These are phyloP conservation scores for Mychonastes homosphaera DNA, from an alignment of 139 green algal genomes.

Conservation along the genomic window DNA sequence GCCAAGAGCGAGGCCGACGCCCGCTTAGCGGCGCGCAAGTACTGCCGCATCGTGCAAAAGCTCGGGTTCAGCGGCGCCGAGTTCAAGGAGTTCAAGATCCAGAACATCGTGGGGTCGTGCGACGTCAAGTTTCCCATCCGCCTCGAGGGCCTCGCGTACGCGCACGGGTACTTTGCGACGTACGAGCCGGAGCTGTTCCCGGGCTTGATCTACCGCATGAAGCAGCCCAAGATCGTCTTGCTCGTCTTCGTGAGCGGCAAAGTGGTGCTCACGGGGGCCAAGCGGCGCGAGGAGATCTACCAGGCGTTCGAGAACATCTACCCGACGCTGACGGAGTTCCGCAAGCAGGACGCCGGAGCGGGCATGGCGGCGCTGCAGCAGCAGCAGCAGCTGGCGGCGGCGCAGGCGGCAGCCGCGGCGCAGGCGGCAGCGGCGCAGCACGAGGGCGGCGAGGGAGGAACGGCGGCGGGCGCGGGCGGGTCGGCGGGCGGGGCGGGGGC, in stretches of 20 bases:
- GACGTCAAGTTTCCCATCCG: conserved; percentile 97
- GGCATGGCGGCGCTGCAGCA: conserved; percentile 11
- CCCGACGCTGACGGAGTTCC: conserved; percentile 82
- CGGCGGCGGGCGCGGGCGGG: too few species aligned
- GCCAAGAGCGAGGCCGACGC: conserved; percentile 39
- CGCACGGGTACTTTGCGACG: conserved; percentile 79
- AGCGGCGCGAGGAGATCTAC: conserved; percentile 94
- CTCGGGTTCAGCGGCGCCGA: conserved; percentile 59
- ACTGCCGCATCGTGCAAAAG: conserved; percentile 89
- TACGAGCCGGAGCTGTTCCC: conserved; percentile 99
- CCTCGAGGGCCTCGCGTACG: conserved; percentile 80
- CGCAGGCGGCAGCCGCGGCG: too few species aligned
- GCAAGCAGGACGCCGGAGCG: conserved; percentile 56
- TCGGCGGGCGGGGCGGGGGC: too few species aligned
- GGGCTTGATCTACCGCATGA: conserved; percentile 98
- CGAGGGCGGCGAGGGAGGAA: too few species aligned
- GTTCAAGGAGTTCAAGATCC: conserved; percentile 98
- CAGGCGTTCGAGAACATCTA: conserved; percentile 98
- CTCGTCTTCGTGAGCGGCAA: conserved; percentile 99
- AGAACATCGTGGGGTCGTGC: conserved; percentile 98
- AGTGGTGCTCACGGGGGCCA: conserved; percentile 70
- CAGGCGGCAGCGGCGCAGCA: too few species aligned
- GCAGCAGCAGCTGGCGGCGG: too few species aligned
- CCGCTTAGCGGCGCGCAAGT: conserved; percentile 51
- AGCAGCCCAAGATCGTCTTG: conserved; percentile 95